Conservation (phyloP, 108 stramenopile genomes). For the Pseudonitzschia pungens region DNA sequence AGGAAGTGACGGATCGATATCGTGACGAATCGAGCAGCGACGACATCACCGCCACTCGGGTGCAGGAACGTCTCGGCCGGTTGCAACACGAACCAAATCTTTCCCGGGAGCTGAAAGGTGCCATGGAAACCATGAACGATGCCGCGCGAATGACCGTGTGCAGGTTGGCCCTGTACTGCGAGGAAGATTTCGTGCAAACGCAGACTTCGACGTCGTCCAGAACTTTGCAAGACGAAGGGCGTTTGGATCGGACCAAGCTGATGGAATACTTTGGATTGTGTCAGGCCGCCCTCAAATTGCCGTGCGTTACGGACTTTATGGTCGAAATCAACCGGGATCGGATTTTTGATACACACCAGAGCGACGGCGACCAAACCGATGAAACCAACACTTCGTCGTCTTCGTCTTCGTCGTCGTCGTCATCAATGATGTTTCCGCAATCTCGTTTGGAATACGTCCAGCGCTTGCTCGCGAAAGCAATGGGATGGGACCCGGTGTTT, state of each 20-base stretch:
- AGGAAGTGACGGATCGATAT: conserved; percentile 13
- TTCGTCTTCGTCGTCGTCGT: conserved; percentile 3
- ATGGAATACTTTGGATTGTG: conserved; percentile 64
- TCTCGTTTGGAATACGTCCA: conserved; percentile 54
- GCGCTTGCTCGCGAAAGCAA: conserved; percentile 43
- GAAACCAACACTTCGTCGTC: background rate
- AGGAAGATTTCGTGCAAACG: background rate
- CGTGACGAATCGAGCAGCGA: conserved; percentile 2
- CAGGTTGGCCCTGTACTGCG: conserved; percentile 30
- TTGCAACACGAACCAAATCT: conserved; percentile 14
- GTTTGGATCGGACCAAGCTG: conserved; percentile 30
- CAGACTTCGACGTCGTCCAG: background rate
- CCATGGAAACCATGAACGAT: conserved; percentile 37
- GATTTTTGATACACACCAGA: background rate
- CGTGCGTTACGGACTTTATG: conserved; percentile 37
- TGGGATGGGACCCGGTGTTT: conserved; percentile 63
- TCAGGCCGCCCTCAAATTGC: conserved; percentile 45
- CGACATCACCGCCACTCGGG: background rate
- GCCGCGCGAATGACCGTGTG: conserved; percentile 40
- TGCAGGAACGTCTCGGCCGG: conserved; percentile 30
- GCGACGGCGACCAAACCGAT: background rate
- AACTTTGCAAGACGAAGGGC: conserved; percentile 17
- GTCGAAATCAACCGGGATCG: conserved; percentile 15
- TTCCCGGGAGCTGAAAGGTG: conserved; percentile 6
- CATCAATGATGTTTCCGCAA: conserved; percentile 29